phyloP scores from a whole-genome alignment of 1,284 basidiomycete genomes.

The Microbotryum silenes-acaulis region DNA sequence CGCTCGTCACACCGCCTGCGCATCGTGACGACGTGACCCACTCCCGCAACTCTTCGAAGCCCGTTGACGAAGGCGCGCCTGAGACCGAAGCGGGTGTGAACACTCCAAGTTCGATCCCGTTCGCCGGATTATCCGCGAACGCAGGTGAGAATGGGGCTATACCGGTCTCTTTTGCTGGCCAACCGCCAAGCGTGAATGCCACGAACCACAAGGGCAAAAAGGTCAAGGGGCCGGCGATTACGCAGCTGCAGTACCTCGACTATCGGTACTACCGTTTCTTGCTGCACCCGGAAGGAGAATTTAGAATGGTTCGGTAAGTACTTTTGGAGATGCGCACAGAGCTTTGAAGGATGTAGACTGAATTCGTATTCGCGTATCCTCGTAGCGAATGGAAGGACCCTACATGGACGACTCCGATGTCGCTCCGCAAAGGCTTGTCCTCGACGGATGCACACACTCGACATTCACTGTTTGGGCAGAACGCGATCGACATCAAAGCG shows the following conservation, averaged over 20 bases:
- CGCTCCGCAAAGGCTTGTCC: slow-evolving; percentile 59
- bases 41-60: slow-evolving; percentile 2
- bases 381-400: slow-evolving; percentile 86
- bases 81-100: slow-evolving; percentile 37
- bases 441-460: slow-evolving; percentile 57
- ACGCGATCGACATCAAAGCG: slow-evolving; percentile 83
- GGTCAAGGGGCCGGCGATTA: slow-evolving; percentile 33
- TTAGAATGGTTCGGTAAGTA: slow-evolving; percentile 66
- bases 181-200: neutral
- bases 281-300: slow-evolving; percentile 76
- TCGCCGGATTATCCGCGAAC: neutral
- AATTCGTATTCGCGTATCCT: neutral
- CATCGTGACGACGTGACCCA: slow-evolving; percentile 27
- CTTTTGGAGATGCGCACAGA: neutral
- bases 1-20: slow-evolving; percentile 25
- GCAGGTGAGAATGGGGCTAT: neutral
- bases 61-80: slow-evolving; percentile 33
- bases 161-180: slow-evolving; percentile 1
- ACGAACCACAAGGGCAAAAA: slow-evolving; percentile 11
- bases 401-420: slow-evolving; percentile 57
- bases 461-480: slow-evolving; percentile 67
- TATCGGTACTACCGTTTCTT: slow-evolving; percentile 84
- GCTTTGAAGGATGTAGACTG: slow-evolving; percentile 3
- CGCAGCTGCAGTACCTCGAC: slow-evolving; percentile 44
- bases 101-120: slow-evolving; percentile 39